Evolutionary conservation across 345 rosid genomes (phyloP), one percentile per base, ranked within the genome.

Genomic region (Lepidium didymum): DNA sequence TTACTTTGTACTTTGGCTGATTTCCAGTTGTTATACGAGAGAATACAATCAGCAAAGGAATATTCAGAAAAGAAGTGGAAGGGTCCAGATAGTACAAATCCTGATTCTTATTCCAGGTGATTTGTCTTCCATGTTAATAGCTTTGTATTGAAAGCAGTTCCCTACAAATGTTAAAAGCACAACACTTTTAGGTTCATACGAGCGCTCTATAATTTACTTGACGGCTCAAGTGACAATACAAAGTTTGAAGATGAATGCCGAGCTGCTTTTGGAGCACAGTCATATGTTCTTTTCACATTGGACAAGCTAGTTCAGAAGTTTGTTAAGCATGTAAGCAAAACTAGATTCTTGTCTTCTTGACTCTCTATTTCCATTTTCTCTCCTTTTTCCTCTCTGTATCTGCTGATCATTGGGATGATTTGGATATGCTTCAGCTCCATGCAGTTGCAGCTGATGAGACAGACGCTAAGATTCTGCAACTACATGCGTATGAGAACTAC

Each of bases 181-280:
- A 21, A 67, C 53, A 51, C 45, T 21, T 70, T 46, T 82, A 94
- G 99, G 86, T 94, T 94, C 81, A 86, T 81, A 82, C 79, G 80
- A 70, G 97, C 99, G 45, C 91, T 94, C 77, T 87, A 87, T 85
- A 94, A 80, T 76, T 79, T 94, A 60, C 90, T 94, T 53, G 96
- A 89, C 64, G 99, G 99, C 63, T 87, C 96, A 70, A 89, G 85
- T 57, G 96, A 91, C 72, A 91, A 87, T 82, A 75, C 86, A 33
- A 94, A 91, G 82, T 94, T 89, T 68, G 99, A 94, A 83, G 99
- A 94, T 66, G 99, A 94, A 21, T 94, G 97, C 65, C 96, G 97
- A 33, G 88, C 97, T 78, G 81, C 85, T 73, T 81, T 94, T 63
- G 99, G 99, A 70, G 89, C 97, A 56, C 97, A 91, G 74, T 91